These are phyloP conservation scores for Aschersonia sp. DNA, from an alignment of 2,329 filamentous ascomycete genomes.

Conservation along the genomic window DNA sequence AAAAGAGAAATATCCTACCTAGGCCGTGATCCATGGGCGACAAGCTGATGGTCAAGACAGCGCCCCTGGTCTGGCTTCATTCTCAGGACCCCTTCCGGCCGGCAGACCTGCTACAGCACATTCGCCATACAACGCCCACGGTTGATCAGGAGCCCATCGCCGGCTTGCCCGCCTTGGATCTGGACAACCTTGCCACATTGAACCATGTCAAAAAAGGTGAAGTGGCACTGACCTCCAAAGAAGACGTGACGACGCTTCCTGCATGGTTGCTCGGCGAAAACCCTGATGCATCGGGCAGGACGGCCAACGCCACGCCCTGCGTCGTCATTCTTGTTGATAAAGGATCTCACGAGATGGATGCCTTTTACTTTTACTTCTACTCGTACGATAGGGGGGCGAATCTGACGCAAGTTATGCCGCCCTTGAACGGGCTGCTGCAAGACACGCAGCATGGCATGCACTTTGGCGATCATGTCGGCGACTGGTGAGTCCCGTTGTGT, in stretches of 20 bases:
- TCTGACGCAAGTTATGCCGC: slow-evolving; percentile 13
- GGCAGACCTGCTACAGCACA: slow-evolving; percentile 13
- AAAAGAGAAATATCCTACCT: neutral
- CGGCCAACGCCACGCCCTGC: slow-evolving; percentile 12
- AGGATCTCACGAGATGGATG: slow-evolving; percentile 8
- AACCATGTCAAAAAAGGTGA: slow-evolving; percentile 5
- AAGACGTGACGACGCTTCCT: slow-evolving; percentile 10
- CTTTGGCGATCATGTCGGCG: slow-evolving; percentile 13
- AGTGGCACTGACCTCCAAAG: slow-evolving; percentile 13
- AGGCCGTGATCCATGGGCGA: neutral
- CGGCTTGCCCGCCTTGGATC: slow-evolving; percentile 8
- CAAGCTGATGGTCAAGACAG: slow-evolving; percentile 4
- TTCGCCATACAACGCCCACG: slow-evolving; percentile 13
- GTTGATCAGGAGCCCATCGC: slow-evolving; percentile 7
- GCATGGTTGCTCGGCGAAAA: slow-evolving; percentile 12
- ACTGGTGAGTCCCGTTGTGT: slow-evolving; percentile 7
- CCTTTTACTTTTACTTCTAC: slow-evolving; percentile 19
- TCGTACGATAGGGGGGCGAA: slow-evolving; percentile 15
- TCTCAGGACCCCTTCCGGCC: slow-evolving; percentile 16
- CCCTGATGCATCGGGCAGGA: slow-evolving; percentile 9
- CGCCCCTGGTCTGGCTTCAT: slow-evolving; percentile 17
- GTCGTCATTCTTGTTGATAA: slow-evolving; percentile 13
- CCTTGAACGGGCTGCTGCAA: slow-evolving; percentile 9
- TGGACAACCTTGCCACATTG: slow-evolving; percentile 14
- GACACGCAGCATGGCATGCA: slow-evolving; percentile 7